phyloP scores from a whole-genome alignment of 2,329 filamentous ascomycete species.

The Clarireedia sp. region DNA sequence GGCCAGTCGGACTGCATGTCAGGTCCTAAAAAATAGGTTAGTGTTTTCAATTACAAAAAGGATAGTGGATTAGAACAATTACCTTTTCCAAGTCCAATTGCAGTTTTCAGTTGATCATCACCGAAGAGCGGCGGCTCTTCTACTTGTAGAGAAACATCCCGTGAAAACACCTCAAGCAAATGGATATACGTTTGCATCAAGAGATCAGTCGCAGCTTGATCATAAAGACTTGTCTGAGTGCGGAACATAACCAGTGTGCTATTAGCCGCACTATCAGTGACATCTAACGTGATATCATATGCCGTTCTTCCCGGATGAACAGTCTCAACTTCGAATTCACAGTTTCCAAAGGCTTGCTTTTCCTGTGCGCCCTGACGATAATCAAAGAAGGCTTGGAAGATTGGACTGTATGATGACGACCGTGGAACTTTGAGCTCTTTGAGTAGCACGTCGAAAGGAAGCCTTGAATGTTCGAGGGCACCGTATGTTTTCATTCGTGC shows the following conservation, averaged over 20 bases:
- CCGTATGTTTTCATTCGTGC: constrained; percentile 25
- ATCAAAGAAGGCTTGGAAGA: constrained; percentile 35
- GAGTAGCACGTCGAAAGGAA: constrained; percentile 44
- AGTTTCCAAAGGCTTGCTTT: constrained; percentile 22
- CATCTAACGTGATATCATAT: constrained; percentile 2
- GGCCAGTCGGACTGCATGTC: neutral
- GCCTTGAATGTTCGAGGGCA: constrained; percentile 35
- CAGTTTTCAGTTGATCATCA: neutral
- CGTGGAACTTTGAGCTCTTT: constrained; percentile 35
- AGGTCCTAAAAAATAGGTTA: neutral
- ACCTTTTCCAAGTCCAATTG: constrained; percentile 1
- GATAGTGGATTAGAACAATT: neutral
- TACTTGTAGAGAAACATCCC: neutral
- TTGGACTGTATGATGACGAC: constrained; percentile 25
- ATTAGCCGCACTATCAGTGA: neutral
- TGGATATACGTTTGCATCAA: neutral
- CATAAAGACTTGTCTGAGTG: neutral
- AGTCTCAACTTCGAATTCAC: constrained; percentile 15
- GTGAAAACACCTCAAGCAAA: neutral
- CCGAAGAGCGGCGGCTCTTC: neutral
- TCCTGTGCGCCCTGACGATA: constrained; percentile 33
- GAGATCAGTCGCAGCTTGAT: neutral
- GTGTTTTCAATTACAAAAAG: neutral
- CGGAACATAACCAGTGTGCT: neutral
- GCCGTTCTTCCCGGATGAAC: constrained; percentile 15